Conservation (phyloP, 176 grass and related monocot species). For the Carex cristatella region DNA sequence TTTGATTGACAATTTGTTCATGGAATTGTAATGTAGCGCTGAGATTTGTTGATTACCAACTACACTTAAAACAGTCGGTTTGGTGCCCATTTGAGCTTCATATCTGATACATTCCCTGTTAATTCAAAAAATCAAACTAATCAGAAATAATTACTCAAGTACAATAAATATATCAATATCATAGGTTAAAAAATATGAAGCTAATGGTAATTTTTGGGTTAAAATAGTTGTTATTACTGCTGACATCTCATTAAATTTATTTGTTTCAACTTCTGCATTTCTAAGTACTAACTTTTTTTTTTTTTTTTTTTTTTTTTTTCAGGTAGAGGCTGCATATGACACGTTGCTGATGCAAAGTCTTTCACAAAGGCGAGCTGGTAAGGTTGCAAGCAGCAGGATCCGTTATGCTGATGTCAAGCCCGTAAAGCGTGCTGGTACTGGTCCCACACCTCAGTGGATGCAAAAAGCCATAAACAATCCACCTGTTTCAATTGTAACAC, state of each 20-base stretch:
- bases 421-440: constrained; percentile 35
- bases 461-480: constrained; percentile 60
- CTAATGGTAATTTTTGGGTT: background rate
- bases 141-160: background rate
- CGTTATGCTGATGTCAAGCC: constrained; percentile 94
- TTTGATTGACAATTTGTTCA: background rate
- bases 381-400: constrained; percentile 70
- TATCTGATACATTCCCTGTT: background rate
- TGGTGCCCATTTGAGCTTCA: background rate
- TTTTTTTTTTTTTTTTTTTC: constrained; percentile 27
- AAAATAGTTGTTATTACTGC: background rate
- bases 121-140: background rate
- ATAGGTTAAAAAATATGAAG: background rate
- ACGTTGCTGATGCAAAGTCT: constrained; percentile 92
- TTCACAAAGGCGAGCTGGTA: constrained; percentile 65
- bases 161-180: background rate
- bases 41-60: background rate
- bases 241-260: background rate
- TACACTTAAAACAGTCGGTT: background rate
- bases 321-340: constrained; percentile 94
- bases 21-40: background rate
- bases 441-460: constrained; percentile 59
- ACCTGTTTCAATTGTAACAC: constrained; percentile 58
- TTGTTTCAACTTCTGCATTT: background rate
- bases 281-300: background rate